Evolutionary conservation across 495 filamentous ascomycete species (phyloP).

Genomic region (Xylaria intraflava): DNA sequence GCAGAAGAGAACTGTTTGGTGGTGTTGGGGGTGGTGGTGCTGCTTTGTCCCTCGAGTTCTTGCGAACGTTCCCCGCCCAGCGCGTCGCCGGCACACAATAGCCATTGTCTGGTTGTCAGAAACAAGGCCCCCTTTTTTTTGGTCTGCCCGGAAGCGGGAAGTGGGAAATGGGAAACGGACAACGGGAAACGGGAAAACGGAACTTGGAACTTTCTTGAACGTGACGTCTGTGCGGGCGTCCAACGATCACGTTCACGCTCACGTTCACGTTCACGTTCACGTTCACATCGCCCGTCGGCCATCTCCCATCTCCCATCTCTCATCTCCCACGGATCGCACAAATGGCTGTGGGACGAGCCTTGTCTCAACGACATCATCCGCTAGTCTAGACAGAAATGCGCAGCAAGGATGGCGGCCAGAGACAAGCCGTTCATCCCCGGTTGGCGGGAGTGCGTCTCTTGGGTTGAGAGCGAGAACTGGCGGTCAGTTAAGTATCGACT

Average conservation of each 20-base stretch:
- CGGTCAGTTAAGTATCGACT: slow-evolving; percentile 31
- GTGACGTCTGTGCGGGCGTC: slow-evolving; percentile 26
- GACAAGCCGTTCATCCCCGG: slow-evolving; percentile 19
- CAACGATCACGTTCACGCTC: background rate
- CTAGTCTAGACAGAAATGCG: background rate
- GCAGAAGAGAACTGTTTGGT: slow-evolving; percentile 19
- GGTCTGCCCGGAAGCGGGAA: slow-evolving; percentile 19
- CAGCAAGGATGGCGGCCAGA: slow-evolving; percentile 8
- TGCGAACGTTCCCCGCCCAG: slow-evolving; percentile 11
- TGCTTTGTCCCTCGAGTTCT: slow-evolving; percentile 13
- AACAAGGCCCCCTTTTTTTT: slow-evolving; percentile 20
- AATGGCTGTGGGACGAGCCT: slow-evolving; percentile 10
- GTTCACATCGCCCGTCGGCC: too few species aligned
- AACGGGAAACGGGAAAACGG: too few species aligned
- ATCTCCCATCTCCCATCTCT: too few species aligned
- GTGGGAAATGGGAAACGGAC: too few species aligned
- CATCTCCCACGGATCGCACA: slow-evolving; percentile 10
- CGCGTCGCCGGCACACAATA: slow-evolving; percentile 7
- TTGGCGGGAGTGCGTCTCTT: slow-evolving; percentile 26
- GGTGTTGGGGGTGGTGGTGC: slow-evolving; percentile 4
- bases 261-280: too few species aligned
- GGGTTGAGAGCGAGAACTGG: slow-evolving; percentile 20
- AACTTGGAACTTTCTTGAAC: slow-evolving; percentile 21
- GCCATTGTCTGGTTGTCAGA: slow-evolving; percentile 9
- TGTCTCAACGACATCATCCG: slow-evolving; percentile 7